Base-by-base conservation (phyloP, 1,284 basidiomycete genomes). In the Heterobasidion irregulare region DNA sequence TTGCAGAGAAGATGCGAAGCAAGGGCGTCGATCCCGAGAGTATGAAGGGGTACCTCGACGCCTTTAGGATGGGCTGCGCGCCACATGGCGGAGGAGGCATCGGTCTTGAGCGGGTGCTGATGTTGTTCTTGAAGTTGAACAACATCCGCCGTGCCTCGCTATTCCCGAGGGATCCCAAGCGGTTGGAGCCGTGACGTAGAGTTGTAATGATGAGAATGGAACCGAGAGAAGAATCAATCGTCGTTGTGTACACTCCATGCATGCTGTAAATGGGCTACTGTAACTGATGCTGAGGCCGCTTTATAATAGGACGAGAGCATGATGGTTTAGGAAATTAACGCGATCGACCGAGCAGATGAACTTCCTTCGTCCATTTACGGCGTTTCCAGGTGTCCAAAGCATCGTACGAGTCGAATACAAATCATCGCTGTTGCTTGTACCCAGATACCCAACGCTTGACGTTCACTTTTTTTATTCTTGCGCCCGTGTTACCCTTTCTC, bases 131-230 rank as follows among this genome's bases (percentile, higher is more conserved):
- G 68, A 94, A 94, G 73, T 78, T 97, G 60, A 92, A 90, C 75
- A 98, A 99, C 78, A 97, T 99, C 66, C 83, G 96, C 57, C 79
- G 94, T 53, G 94, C 94, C 19, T 92, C 89, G 51, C 72, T 98
- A 68, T 99, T 99, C 86, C 97, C 97, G 32, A 84, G 94, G 66
- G 94, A 96, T 75, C 94, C 94, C 57, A 90, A 88, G 71, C 77
- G 87, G 57, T 72, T 90, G 58, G 86, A 89, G 62, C 87, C 87
- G 52, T 89, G 70, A 72, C 48, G n/a, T 41, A 10, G n/a, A n/a
- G 38, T 10, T 41, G 12, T 10, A 10, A 41, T 41, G 38, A 12
- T 41, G 38, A 41, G n/a, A 41, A n/a, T 41, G n/a, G 38, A 41
- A 41, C 12, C 12, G 12, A 41, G n/a, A 41, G 38, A 41, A 41